Base-by-base conservation (phyloP, 768 basidiomycete genomes). In the Amanita pallidorosea region DNA sequence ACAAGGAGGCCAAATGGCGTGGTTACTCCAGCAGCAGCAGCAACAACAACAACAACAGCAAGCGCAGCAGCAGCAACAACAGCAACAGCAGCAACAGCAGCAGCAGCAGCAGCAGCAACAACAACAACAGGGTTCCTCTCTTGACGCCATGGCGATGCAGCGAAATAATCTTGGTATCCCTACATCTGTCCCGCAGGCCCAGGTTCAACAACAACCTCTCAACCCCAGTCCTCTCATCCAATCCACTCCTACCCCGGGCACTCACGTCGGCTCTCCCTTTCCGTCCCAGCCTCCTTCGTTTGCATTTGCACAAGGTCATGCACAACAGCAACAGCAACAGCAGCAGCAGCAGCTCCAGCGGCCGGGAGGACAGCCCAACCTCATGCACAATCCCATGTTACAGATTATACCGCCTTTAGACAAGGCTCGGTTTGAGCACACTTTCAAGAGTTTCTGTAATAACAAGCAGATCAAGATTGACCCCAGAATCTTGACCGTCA, bases 341-440 rank as follows among this genome's bases (percentile, higher is more conserved):
- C 49, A 50, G 18, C 40, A 56, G 35, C 55, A 17, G 34, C 50
- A 51, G 34, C 22, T 45, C 18, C 50, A 36, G 11, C 31, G 50
- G 45, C 13, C 34, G 12, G 35, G 31, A 34, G 33, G 12, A 15
- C 50, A 51, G 41, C 42, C 50, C 13, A 13, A 11, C 18, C 11
- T 5, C 42, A 8, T 51, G 43, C 50, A 17, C 13, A 51, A 43
- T 15, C 31, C 37, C 13, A 45, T 51, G 22, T 17, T 50, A 9
- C 55, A 44, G 38, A 29, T 45, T 17, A 61, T 67, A 49, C 71
- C 67, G 3, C 72, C 75, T 17, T 57, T 81, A 35, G 76, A 79
- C 15, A 80, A 76, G 52, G 40, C 45, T 6, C 69, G 68, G 18
- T 86, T 88, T 55, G 75, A 81, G 1, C 56, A 54, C 2, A 69